Evolutionary conservation across 768 basidiomycete species (phyloP), one percentile per base, ranked within the genome.

Genomic region (Boletus rubroflammeus): DNA sequence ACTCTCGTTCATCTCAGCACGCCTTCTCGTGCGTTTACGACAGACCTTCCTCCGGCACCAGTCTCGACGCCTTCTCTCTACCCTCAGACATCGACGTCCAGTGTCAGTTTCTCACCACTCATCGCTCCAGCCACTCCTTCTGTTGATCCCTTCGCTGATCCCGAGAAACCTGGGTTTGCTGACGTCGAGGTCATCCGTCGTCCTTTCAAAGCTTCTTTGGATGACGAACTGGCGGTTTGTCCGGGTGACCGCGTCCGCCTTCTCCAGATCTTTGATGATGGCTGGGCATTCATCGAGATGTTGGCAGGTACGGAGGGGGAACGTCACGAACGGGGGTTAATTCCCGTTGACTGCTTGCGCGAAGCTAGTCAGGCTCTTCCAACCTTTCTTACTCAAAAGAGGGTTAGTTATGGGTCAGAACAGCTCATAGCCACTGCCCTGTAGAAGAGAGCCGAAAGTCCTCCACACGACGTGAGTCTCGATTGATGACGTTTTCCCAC

Each of bases 281-380:
- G 86, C 1, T 90, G 88, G 88, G 81, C 80, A 6, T 67, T 80
- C 56, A 80, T 85, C 35, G 79, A 85, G 71, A 80, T 75, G 54
- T 49, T 78, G 10, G 56, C 54, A 2, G 15, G 42, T 7, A 36
- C 45, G 2, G 39, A 19, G 7, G 21, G 21, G 15, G 48, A 26
- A 11, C 28, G 31, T 54, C 55, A 39, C 28, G 64, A 62, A 4
- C 67, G 67, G 36, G 87, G 86, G 0, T 64, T 88, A 49, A 85
- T 89, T 43, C 87, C 87, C 6, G 71, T 88, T n/a, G 83, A 86
- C 59, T 88, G 86, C 65, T 73, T 88, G 65, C 73, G 84, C 28
- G 72, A 75, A 39, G 63, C 69, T 23, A 73, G 75, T 17, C 76
- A 81, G 63, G 70, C 75, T 23, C 67, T 82, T 31, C 75, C 79